Evolutionary conservation across 2,329 filamentous ascomycete genomes (phyloP), one percentile per base, ranked within the genome.

Genomic region (Cladosporium sp.): DNA sequence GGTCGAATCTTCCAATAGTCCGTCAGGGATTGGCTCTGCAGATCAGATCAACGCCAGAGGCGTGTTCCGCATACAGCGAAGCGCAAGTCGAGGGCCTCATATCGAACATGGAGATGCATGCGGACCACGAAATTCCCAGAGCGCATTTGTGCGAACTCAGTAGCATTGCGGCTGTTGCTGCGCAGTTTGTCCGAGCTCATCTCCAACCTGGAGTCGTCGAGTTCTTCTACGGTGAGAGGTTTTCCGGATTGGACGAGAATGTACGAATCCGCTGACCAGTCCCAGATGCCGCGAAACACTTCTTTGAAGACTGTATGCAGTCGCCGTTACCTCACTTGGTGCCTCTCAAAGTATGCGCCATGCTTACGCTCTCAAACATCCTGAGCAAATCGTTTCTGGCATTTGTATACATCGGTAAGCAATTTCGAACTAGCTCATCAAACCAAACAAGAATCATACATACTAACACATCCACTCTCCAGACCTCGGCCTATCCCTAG

Each of bases 241-340:
- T 25, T 13, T 22, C 29, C 16, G 5, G 11, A 22, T 11, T 27
- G 22, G 9, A 27, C 22, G 22, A 4, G 22, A 27, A 27, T 9
- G 22, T 5, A 27, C 4, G 22, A 9, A 27, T 27, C 22, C 22
- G 15, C 38, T 40, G 20, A 40, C 38, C 12, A 27, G 7, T 15
- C 11, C 8, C 35, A 48, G 45, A 48, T 25, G 45, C 45, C 25
- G 38, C 45, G 11, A 48, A 48, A 18, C 45, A 48, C 19, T 48
- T 40, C 27, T 48, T 48, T 27, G 45, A 48, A 48, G 45, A 48
- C 9, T 48, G 45, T 13, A 48, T 48, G 45, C 45, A 48, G 32
- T 39, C 36, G 3, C 27, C 45, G 6, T 22, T 33, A 9, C 45
- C 45, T 3, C 27, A 48, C 18, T 19, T 48, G 13, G 45, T 48